A percentile compares a stretch with the other conserved stretches of the same genome.
These are phyloP conservation scores for Madurella fahalii DNA, from an alignment of 2,329 filamentous ascomycete genomes.

Conservation along the genomic window DNA sequence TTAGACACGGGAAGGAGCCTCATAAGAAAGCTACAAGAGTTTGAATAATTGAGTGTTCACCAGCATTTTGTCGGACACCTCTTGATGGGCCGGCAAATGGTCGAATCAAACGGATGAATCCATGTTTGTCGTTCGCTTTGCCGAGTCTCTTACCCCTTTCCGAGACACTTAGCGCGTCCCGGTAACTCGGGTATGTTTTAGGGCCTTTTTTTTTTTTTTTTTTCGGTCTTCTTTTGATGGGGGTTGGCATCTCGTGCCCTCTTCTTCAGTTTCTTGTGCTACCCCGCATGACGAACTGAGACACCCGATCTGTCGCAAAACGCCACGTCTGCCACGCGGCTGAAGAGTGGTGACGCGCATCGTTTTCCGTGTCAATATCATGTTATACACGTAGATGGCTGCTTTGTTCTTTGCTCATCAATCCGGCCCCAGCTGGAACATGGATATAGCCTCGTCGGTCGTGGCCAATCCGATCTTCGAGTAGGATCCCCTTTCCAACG, in stretches of 20 bases:
- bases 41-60: not conserved
- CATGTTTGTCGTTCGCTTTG: not conserved
- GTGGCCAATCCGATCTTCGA: too few relatives aligned
- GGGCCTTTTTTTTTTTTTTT: not conserved
- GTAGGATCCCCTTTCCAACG: too few relatives aligned
- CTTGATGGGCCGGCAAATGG: too few relatives aligned
- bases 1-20: not conserved
- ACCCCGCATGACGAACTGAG: not conserved
- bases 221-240: too few relatives aligned
- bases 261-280: too few relatives aligned
- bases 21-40: not conserved
- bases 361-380: not conserved
- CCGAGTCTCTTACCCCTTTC: not conserved
- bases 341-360: not conserved
- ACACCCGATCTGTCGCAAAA: not conserved
- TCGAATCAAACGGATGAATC: too few relatives aligned
- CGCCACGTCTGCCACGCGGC: not conserved
- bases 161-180: not conserved
- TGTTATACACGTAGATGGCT: too few relatives aligned
- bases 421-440: too few relatives aligned
- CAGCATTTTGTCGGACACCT: not conserved
- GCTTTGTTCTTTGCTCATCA: too few relatives aligned
- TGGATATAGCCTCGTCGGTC: too few relatives aligned
- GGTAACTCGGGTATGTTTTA: not conserved
- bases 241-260: too few relatives aligned